phyloP scores from a whole-genome alignment of 805 yeast species.

The Candida jianshihensis region DNA sequence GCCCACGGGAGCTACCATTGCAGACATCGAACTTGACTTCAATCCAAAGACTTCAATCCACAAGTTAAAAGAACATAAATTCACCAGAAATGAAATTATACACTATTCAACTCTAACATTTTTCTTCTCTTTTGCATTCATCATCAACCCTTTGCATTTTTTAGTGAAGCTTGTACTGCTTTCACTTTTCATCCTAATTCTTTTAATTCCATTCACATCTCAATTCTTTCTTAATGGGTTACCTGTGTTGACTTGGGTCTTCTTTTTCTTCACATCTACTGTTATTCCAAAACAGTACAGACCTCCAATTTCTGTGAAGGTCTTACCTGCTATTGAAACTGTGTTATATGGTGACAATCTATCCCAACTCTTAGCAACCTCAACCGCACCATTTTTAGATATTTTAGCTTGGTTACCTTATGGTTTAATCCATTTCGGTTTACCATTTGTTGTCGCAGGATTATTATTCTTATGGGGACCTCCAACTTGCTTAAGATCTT shows the following conservation, averaged over 20 bases:
- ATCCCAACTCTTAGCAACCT: conserved; percentile 73
- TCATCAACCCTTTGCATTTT: conserved; percentile 50
- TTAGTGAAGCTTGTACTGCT: conserved; percentile 26
- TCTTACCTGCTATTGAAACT: conserved; percentile 87
- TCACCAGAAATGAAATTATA: conserved; percentile 40
- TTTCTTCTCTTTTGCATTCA: conserved; percentile 51
- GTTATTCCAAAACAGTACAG: conserved; percentile 68
- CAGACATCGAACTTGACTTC: conserved; percentile 44
- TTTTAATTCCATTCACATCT: conserved; percentile 67
- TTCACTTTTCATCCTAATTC: conserved; percentile 35
- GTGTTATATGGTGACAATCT: conserved; percentile 87
- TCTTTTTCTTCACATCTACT: conserved; percentile 70
- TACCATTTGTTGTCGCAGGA: conserved; percentile 81
- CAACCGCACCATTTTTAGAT: conserved; percentile 59
- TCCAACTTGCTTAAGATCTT: conserved; percentile 75
- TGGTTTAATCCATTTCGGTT: conserved; percentile 84
- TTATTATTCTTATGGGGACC: conserved; percentile 84
- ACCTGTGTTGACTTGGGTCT: conserved; percentile 83
- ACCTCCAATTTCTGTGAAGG: conserved; percentile 85
- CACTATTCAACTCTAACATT: conserved; percentile 44
- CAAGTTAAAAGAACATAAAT: conserved; percentile 35
- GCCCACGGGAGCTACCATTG: conserved; percentile 39
- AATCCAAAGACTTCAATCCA: conserved; percentile 35
- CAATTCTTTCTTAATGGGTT: conserved; percentile 80
- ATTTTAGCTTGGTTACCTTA: conserved; percentile 94